These are phyloP conservation scores for Pestalotiopsis sp. DNA, from an alignment of 2,329 filamentous ascomycete genomes.

Conservation along the genomic window DNA sequence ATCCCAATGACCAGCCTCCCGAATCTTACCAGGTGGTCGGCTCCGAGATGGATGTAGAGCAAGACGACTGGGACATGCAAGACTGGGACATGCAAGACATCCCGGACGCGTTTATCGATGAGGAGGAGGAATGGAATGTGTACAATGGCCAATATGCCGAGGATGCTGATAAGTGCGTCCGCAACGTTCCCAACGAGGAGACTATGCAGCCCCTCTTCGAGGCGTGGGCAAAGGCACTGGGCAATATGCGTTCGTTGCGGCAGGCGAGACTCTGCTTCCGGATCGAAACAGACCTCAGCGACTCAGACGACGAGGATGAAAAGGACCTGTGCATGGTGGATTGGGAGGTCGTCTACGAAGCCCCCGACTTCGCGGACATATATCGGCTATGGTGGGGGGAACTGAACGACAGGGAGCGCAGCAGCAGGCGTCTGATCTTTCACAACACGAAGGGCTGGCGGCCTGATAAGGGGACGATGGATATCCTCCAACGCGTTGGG, in stretches of 20 bases:
- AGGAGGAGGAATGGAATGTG: too few relatives aligned
- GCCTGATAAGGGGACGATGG: constrained; percentile 2
- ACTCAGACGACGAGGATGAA: background rate
- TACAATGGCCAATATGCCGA: background rate
- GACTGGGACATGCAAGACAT: background rate
- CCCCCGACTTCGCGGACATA: background rate
- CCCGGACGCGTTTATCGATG: too few relatives aligned
- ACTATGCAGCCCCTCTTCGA: constrained; percentile 7
- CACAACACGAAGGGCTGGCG: constrained; percentile 8
- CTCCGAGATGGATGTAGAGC: too few relatives aligned
- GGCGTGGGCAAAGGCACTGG: constrained; percentile 9
- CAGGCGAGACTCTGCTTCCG: background rate
- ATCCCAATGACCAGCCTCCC: constrained; percentile 8
- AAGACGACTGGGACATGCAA: background rate
- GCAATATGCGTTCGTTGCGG: constrained; percentile 7
- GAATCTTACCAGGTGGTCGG: background rate
- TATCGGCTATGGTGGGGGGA: background rate
- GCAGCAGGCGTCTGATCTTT: constrained; percentile 8
- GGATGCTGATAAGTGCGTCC: background rate
- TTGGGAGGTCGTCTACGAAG: constrained; percentile 10
- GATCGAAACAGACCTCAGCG: background rate
- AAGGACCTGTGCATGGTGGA: background rate
- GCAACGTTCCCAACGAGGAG: constrained; percentile 7
- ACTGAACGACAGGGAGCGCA: background rate
- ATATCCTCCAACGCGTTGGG: background rate